Conservation (phyloP, 2,329 filamentous ascomycete genomes). For the Aspergillus unguis region DNA sequence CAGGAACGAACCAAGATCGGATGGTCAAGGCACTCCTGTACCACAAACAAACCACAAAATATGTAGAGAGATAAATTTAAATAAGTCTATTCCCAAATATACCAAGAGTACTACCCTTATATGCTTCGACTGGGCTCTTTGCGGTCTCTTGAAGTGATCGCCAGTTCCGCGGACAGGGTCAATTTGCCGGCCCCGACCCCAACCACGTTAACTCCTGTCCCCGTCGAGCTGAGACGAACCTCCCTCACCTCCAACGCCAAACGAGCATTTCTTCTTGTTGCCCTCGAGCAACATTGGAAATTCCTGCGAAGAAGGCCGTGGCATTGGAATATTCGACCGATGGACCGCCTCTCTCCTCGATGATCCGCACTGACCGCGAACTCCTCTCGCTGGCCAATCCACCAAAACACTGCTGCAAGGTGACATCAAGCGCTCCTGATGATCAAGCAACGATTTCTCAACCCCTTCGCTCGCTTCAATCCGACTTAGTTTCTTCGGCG, state of each 20-base stretch:
- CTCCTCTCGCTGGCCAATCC: conserved; percentile 5
- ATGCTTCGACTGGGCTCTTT: background rate
- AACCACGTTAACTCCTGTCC: conserved; percentile 7
- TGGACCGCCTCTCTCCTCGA: conserved; percentile 16
- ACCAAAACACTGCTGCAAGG: conserved; percentile 9
- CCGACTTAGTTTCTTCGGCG: background rate
- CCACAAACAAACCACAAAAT: background rate
- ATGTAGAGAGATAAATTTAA: background rate
- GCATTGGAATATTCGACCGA: conserved; percentile 7
- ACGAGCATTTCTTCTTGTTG: conserved; percentile 3
- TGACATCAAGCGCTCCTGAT: conserved; percentile 12
- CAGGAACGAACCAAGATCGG: conserved; percentile 2
- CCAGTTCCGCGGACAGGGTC: conserved; percentile 16
- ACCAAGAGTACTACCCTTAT: too few relatives aligned
- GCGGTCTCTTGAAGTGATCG: conserved; percentile 10
- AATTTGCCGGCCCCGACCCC: conserved; percentile 17
- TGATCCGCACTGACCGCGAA: conserved; percentile 11
- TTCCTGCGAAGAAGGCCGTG: conserved; percentile 7
- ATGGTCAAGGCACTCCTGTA: background rate
- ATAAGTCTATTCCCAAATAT: background rate
- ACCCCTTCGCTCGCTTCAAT: background rate
- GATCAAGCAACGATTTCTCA: background rate
- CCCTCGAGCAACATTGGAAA: background rate
- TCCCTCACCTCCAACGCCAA: conserved; percentile 6
- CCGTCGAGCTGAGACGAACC: conserved; percentile 4